A percentile compares a stretch with the other conserved stretches of the same genome.
These are phyloP conservation scores for Sorghum bicolor DNA, from an alignment of 176 grass and related monocot genomes.

Conservation along the genomic window Sorghum_bicolor_NCBIv3 NC_012876.2:8305501-8306000, in stretches of 20 bases:
- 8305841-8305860: neutral
- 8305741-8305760: slow-evolving; percentile 32
- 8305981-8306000: slow-evolving; percentile 80
- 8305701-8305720: slow-evolving; percentile 18
- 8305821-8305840: neutral
- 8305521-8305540: slow-evolving; percentile 20
- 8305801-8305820: slow-evolving; percentile 77
- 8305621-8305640: slow-evolving; percentile 8
- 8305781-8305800: slow-evolving; percentile 82
- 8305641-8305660: slow-evolving; percentile 15
- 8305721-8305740: slow-evolving; percentile 17
- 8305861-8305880: neutral
- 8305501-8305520: neutral
- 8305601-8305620: neutral
- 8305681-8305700: slow-evolving; percentile 3
- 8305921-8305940: slow-evolving; percentile 32
- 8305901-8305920: slow-evolving; percentile 77
- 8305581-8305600: slow-evolving; percentile 11
- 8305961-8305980: slow-evolving; percentile 23
- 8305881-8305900: slow-evolving; percentile 54
- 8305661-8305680: slow-evolving; percentile 19
- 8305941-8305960: neutral
- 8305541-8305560: slow-evolving; percentile 16
- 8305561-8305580: slow-evolving; percentile 5
- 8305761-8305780: slow-evolving; percentile 45